These are phyloP conservation scores for Zygnema circumcarinatum DNA, from an alignment of 139 green algal species.

Conservation along the genomic window DNA sequence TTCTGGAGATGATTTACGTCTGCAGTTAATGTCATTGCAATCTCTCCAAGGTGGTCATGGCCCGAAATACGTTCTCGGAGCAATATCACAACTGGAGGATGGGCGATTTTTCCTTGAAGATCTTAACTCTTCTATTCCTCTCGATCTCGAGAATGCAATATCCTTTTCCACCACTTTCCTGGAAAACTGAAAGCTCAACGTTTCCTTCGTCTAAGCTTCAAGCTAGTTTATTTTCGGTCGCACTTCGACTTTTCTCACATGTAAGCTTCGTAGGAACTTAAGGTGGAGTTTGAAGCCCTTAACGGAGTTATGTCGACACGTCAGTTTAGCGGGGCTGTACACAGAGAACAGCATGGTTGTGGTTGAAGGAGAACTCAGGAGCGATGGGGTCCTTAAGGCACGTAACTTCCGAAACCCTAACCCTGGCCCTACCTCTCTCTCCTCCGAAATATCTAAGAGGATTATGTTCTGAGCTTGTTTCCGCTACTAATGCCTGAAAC, in stretches of 20 bases:
- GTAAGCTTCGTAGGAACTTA: neutral
- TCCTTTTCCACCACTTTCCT: conserved; percentile 38
- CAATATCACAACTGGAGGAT: conserved; percentile 79
- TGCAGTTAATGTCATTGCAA: conserved; percentile 61
- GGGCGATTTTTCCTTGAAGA: conserved; percentile 83
- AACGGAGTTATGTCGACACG: neutral
- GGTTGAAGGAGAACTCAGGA: conserved; percentile 42
- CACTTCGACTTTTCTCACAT: neutral
- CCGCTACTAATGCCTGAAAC: no score
- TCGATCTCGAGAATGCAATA: conserved; percentile 77
- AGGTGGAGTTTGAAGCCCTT: neutral
- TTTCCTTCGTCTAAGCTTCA: neutral
- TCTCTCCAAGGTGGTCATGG: conserved; percentile 37
- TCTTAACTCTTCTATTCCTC: conserved; percentile 71
- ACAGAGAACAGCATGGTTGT: conserved; percentile 60
- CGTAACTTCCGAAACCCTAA: no score
- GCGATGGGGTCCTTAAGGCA: conserved; percentile 21
- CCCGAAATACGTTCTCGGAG: conserved; percentile 73
- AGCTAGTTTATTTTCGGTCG: neutral
- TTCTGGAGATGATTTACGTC: no score
- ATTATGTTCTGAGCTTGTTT: no score
- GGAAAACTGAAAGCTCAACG: neutral
- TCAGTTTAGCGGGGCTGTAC: conserved; percentile 35
- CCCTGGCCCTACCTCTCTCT: no score
- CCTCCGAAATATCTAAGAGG: no score